A percentile compares a stretch with the other conserved stretches of the same genome.
Conservation (phyloP, 2,329 filamentous ascomycete species). For the Pezicula radicicola region DNA sequence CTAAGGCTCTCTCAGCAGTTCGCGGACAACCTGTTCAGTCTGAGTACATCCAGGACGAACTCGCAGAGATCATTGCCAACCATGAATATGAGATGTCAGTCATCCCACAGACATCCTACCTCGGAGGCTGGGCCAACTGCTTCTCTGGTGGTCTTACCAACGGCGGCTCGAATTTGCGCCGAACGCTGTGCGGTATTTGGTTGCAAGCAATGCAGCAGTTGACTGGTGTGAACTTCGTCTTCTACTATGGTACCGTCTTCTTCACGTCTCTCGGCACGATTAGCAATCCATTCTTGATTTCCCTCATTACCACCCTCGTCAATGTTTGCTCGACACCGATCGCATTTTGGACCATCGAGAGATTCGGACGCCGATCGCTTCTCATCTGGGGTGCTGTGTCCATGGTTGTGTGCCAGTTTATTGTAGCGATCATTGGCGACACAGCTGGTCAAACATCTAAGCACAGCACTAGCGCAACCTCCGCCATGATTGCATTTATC, state of each 20-base stretch:
- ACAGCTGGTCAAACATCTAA: conserved; percentile 64
- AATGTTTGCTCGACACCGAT: conserved; percentile 76
- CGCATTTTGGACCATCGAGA: conserved; percentile 64
- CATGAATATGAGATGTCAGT: conserved; percentile 73
- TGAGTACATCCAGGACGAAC: conserved; percentile 42
- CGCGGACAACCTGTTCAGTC: conserved; percentile 38
- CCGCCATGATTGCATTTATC: conserved; percentile 65
- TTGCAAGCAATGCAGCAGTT: conserved; percentile 67
- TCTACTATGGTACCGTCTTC: conserved; percentile 69
- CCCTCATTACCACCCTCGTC: conserved; percentile 63
- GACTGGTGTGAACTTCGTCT: conserved; percentile 87
- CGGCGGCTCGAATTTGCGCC: conserved; percentile 63
- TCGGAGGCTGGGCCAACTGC: conserved; percentile 65
- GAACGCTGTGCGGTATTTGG: conserved; percentile 57
- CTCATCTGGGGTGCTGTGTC: conserved; percentile 62
- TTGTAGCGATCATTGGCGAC: conserved; percentile 24
- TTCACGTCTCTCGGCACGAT: conserved; percentile 65
- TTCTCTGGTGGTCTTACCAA: conserved; percentile 60
- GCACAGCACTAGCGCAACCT: conserved; percentile 45
- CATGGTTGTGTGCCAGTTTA: conserved; percentile 62
- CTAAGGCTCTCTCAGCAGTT: conserved; percentile 44
- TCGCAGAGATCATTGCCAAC: conserved; percentile 41
- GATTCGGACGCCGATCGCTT: conserved; percentile 61
- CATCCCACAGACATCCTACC: conserved; percentile 61
- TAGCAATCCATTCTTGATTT: conserved; percentile 58